Evolutionary conservation across 176 grass and related monocot species (phyloP), one percentile per base, ranked within the genome.

Genomic region (Alopecurus myosuroides): DNA sequence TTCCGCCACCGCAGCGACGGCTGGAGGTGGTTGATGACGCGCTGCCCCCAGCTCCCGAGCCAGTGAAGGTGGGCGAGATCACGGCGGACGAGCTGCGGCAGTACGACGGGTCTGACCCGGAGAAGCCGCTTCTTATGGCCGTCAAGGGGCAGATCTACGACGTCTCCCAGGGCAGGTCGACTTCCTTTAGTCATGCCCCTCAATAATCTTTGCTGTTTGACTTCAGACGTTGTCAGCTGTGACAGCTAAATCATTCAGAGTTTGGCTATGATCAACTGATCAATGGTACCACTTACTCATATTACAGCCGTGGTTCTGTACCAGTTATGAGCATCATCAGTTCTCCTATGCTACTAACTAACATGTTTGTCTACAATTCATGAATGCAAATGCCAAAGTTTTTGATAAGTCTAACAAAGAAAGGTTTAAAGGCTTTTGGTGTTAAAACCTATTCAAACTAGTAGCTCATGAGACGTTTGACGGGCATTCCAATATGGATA

Each of bases 91-190:
- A 98, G 51, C 80, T 98, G 41, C 82, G 56, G 83, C 85, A 31
- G 69, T 98, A 95, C 48, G 89, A 95, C 17, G 93, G 93, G 74
- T 95, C 93, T 48, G 91, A 94, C 72, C 83, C 85, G 15, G 88
- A 94, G 74, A 94, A 94, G 41, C 93, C 93, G 1, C 88, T 95
- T 2, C 91, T 98, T 18, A 95, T 98, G 96, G 93, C 93, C 56
- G 94, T 98, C 85, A 98, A 94, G 51, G 88, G 91, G 60, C 93
- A 98, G 91, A 95, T 98, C 91, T 98, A 94, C 55, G 96, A 94
- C 35, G 83, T 98, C 83, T 92, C 91, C 14, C 91, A 95, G 83
- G 89, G 93, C 93, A 98, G 93, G 91, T 98, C 12, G 20, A 1
- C 40, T 76, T 46, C 64, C n/a, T 25, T 68, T 8, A 49, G 12